These are phyloP conservation scores for Monosporascus cannonballus DNA, from an alignment of 2,329 filamentous ascomycete genomes.

Conservation along the genomic window DNA sequence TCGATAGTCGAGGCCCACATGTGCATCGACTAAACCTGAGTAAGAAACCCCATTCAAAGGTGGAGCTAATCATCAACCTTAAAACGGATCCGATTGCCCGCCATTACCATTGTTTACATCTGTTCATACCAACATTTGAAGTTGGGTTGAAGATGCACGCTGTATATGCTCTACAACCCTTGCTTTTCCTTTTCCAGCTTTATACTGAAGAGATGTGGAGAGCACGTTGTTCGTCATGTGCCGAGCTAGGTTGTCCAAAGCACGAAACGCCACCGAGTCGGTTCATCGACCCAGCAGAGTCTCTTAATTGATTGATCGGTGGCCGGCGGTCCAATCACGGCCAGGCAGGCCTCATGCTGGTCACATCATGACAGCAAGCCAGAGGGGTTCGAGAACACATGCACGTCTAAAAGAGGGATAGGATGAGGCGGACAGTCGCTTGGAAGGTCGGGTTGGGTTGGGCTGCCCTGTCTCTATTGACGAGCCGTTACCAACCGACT, in stretches of 20 bases:
- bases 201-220: too few relatives aligned
- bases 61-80: too few relatives aligned
- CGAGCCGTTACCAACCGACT: neutral
- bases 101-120: too few relatives aligned
- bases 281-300: conserved; percentile 17
- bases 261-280: conserved; percentile 19
- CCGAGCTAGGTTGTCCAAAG: neutral
- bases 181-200: too few relatives aligned
- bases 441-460: conserved; percentile 11
- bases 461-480: conserved; percentile 9
- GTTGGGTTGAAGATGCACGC: too few relatives aligned
- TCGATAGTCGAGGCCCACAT: too few relatives aligned
- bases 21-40: too few relatives aligned
- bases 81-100: too few relatives aligned
- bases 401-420: conserved; percentile 5
- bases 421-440: neutral
- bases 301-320: conserved; percentile 23
- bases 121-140: too few relatives aligned
- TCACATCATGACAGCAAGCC: conserved; percentile 21
- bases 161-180: too few relatives aligned
- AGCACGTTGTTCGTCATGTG: too few relatives aligned
- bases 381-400: conserved; percentile 18
- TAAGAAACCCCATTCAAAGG: too few relatives aligned
- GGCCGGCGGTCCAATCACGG: conserved; percentile 22
- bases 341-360: conserved; percentile 17